These are phyloP conservation scores for Suhomyces taliae DNA, from an alignment of 1,139 yeast genomes.

Conservation along the genomic window DNA sequence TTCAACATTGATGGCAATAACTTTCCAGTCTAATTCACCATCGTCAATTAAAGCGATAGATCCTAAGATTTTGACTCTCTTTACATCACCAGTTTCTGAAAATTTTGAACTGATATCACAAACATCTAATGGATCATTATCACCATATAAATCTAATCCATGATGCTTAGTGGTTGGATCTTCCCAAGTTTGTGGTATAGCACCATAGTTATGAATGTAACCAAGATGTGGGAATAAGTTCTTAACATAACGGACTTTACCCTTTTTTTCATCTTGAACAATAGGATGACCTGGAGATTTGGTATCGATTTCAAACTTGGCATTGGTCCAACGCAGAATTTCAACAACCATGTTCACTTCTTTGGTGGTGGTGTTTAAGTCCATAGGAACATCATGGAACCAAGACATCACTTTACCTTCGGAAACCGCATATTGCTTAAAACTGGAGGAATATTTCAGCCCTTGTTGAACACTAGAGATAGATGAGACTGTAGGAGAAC, in stretches of 20 bases:
- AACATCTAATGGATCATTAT: constrained; percentile 88
- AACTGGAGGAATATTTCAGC: constrained; percentile 34
- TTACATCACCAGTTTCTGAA: constrained; percentile 71
- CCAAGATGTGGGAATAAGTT: constrained; percentile 91
- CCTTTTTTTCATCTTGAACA: constrained; percentile 82
- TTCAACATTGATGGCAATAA: constrained; percentile 69
- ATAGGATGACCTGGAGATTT: constrained; percentile 73
- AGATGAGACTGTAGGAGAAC: constrained; percentile 8
- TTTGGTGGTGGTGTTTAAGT: constrained; percentile 60
- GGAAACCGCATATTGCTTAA: constrained; percentile 32
- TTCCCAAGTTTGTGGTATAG: constrained; percentile 96
- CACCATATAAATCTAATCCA: constrained; percentile 81
- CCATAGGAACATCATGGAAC: constrained; percentile 76
- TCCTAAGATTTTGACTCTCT: constrained; percentile 82
- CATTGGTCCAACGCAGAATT: constrained; percentile 90
- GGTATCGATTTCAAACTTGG: constrained; percentile 80
- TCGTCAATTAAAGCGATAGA: constrained; percentile 86
- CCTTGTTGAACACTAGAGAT: constrained; percentile 27
- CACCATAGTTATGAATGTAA: constrained; percentile 90
- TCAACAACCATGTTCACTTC: constrained; percentile 86
- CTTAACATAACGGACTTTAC: constrained; percentile 77
- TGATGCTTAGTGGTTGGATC: constrained; percentile 72
- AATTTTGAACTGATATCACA: constrained; percentile 83
- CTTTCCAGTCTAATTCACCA: constrained; percentile 94
- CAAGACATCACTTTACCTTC: constrained; percentile 71